Conservation (phyloP, 441 rosid genomes). For the Brassica balearica region DNA sequence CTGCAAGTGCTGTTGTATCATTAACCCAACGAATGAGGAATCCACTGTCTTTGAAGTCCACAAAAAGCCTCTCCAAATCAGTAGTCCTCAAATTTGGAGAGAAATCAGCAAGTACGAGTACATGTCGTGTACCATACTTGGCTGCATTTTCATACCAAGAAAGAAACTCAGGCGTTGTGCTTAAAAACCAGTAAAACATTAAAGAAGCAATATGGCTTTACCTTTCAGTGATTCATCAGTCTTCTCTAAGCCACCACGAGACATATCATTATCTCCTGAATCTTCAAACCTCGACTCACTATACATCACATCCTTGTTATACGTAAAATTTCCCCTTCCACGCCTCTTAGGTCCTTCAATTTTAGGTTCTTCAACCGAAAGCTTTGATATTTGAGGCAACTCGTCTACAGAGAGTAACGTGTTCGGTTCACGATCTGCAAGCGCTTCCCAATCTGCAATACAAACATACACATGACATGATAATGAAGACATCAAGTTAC, state of each 20-base stretch:
- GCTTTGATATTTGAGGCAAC: constrained; percentile 67
- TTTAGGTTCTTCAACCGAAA: constrained; percentile 59
- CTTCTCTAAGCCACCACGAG: constrained; percentile 45
- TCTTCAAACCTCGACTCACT: constrained; percentile 54
- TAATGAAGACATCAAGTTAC: constrained; percentile 7
- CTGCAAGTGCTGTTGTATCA: constrained; percentile 94
- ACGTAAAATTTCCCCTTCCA: constrained; percentile 89
- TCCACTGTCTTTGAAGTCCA: constrained; percentile 61
- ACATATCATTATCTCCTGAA: constrained; percentile 48
- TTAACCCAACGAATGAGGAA: constrained; percentile 87
- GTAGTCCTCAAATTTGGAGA: constrained; percentile 74
- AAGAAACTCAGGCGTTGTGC: constrained; percentile 13
- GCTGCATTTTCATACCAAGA: constrained; percentile 54
- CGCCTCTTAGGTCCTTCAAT: constrained; percentile 70
- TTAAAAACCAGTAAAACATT: not conserved
- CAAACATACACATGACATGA: not conserved
- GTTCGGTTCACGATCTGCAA: constrained; percentile 69
- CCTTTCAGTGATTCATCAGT: constrained; percentile 50
- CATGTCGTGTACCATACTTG: constrained; percentile 81
- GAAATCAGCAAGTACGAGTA: constrained; percentile 79
- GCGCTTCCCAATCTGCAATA: constrained; percentile 77
- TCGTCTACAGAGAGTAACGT: constrained; percentile 60
- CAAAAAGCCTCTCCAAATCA: constrained; percentile 79
- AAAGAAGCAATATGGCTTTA: constrained; percentile 33
- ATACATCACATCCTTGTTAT: constrained; percentile 60